Conservation (phyloP, 2,329 filamentous ascomycete species). For the Erysiphe pulchra region DNA sequence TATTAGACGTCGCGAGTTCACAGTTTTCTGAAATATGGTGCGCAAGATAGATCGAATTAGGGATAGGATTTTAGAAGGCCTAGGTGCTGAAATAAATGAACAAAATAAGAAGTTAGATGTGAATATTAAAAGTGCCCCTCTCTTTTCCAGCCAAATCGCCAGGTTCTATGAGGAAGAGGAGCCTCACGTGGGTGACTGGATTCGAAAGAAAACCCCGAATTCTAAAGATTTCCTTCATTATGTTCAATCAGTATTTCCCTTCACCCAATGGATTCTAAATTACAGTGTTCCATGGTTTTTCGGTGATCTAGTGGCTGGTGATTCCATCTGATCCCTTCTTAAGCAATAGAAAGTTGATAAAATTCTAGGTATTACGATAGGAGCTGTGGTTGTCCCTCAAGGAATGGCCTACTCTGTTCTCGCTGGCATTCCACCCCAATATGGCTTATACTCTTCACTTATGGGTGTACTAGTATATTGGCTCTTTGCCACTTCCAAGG, state of each 20-base stretch:
- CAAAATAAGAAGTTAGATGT: too few species aligned
- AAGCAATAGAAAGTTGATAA: neutral
- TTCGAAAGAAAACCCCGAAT: slow-evolving; percentile 36
- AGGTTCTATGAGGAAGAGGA: slow-evolving; percentile 66
- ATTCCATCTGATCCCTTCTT: slow-evolving; percentile 9
- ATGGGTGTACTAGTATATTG: slow-evolving; percentile 89
- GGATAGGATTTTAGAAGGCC: too few species aligned
- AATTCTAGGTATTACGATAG: slow-evolving; percentile 35
- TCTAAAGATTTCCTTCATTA: slow-evolving; percentile 31
- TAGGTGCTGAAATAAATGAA: too few species aligned
- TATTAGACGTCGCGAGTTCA: too few species aligned
- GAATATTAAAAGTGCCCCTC: too few species aligned
- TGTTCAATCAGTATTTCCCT: slow-evolving; percentile 53
- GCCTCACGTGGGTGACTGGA: slow-evolving; percentile 49
- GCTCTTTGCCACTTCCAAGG: slow-evolving; percentile 95
- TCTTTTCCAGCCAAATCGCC: slow-evolving; percentile 41
- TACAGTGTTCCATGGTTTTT: slow-evolving; percentile 80
- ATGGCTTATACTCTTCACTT: slow-evolving; percentile 82
- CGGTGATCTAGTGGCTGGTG: slow-evolving; percentile 74
- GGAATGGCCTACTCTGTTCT: slow-evolving; percentile 86
- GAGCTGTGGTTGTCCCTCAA: slow-evolving; percentile 69
- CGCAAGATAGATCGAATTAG: too few species aligned
- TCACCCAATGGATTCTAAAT: slow-evolving; percentile 60
- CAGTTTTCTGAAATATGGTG: too few species aligned
- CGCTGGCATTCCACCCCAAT: slow-evolving; percentile 56